Evolutionary conservation across 1,139 yeast genomes (phyloP).

Genomic region (Sugiyamaella neomexicana): DNA sequence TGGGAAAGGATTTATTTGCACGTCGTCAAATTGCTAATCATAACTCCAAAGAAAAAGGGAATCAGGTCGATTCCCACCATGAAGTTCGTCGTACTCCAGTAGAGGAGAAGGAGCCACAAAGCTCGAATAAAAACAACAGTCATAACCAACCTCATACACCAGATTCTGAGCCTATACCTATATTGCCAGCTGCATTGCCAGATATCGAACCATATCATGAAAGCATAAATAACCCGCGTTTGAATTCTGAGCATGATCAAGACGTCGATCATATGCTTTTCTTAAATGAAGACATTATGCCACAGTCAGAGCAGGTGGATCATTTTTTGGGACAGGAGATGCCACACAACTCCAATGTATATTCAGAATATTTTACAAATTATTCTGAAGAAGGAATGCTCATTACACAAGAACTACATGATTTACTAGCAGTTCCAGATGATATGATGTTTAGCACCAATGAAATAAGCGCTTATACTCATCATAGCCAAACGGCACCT

Average conservation of each 20-base stretch:
- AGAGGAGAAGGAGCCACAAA: too few species aligned
- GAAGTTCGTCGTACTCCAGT: too few species aligned
- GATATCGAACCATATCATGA: conserved; percentile 21
- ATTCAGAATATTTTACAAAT: conserved; percentile 27
- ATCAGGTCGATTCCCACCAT: background rate
- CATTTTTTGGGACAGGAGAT: conserved; percentile 25
- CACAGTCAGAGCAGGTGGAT: conserved; percentile 32
- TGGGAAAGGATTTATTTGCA: conserved; percentile 32
- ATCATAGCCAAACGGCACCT: too few species aligned
- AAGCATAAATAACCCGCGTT: conserved; percentile 16
- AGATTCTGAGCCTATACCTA: conserved; percentile 2
- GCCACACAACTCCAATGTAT: conserved; percentile 27
- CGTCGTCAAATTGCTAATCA: conserved; percentile 1
- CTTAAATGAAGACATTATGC: conserved; percentile 35
- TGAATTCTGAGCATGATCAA: conserved; percentile 15
- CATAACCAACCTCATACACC: background rate
- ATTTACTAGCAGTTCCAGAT: conserved; percentile 17
- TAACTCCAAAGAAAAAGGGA: conserved; percentile 1
- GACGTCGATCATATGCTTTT: conserved; percentile 27
- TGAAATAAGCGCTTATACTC: background rate
- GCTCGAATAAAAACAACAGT: background rate
- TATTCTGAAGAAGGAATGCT: conserved; percentile 15
- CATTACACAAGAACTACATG: conserved; percentile 21
- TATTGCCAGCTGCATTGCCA: conserved; percentile 16
- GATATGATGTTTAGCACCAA: background rate